Base-by-base conservation (phyloP, 2,329 filamentous ascomycete genomes). In the Cyanodermella asteris region DNA sequence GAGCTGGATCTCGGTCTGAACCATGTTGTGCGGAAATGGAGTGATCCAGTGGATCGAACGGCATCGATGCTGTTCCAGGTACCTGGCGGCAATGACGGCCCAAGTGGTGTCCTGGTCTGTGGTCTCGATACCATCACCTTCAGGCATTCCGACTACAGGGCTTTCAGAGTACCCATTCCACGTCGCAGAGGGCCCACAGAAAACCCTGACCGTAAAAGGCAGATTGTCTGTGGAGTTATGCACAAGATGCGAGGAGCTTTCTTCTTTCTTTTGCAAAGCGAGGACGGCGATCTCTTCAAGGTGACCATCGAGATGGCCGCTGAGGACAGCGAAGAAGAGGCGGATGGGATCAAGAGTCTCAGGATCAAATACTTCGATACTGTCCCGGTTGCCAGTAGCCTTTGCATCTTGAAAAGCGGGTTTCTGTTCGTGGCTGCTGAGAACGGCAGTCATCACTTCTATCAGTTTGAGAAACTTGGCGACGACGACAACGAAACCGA, bases 351-450 rank as follows among this genome's bases (percentile, higher is more conserved):
- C 2, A 66, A 65, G 38, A 63, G 71, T 30, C 55, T 97, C 29
- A 87, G 80, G 46, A 77, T 99, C 50, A 93, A 93, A 46, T 97
- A 94, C 48, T 97, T 94, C 39, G 87, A 97, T 40, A 97, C 87
- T 0, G 75, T 93, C 4, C 84, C 90, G 0, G 60, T 91, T 18
- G 80, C 82, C 1, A 72, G 76, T 0, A 90, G 67, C 42, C 62
- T 99, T 22, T 80, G 81, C 45, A 91, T 97, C 36, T 51, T 97
- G 36, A 91, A 91, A 51, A 91, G 81, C 35, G 90, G 87, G 15
- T 97, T 91, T 43, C 61, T 97, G 7, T 97, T 87, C 41, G 74
- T 84, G 26, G 80, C 81, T 6, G 78, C 77, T 40, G 84, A 97
- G 47, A 81, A 75, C 34, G 87, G 90, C 16, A 87, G 93, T 44